Conservation (phyloP, 2,329 filamentous ascomycete species). For the Fusarium sterilihyphosum region DNA sequence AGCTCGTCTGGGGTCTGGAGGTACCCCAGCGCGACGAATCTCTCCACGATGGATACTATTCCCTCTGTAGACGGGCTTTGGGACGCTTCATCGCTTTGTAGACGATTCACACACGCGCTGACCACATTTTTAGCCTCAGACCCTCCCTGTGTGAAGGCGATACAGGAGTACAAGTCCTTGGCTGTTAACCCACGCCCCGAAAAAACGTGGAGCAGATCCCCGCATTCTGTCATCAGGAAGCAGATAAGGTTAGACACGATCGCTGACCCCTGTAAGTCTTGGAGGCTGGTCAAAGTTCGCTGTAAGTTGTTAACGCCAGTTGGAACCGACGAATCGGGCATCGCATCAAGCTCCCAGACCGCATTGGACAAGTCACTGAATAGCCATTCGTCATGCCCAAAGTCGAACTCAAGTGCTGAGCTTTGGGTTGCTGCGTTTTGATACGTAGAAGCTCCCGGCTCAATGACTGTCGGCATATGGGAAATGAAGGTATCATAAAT, state of each 20-base stretch:
- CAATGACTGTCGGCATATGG: fast-evolving
- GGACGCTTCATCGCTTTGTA: fast-evolving
- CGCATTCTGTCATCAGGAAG: background rate
- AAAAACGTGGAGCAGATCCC: background rate
- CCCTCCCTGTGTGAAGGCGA: background rate
- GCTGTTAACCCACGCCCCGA: background rate
- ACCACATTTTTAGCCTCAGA: background rate
- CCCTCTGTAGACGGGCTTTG: fast-evolving
- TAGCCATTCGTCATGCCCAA: fast-evolving
- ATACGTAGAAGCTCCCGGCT: fast-evolving
- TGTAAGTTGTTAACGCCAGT: fast-evolving
- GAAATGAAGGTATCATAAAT: fast-evolving
- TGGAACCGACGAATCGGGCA: fast-evolving
- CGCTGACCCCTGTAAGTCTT: background rate
- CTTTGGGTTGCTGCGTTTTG: fast-evolving
- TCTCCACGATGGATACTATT: background rate
- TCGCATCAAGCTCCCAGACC: fast-evolving
- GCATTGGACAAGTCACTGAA: fast-evolving
- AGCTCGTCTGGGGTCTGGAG: background rate
- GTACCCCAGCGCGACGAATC: background rate
- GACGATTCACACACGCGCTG: background rate
- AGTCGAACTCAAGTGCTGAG: fast-evolving
- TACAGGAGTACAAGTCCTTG: background rate
- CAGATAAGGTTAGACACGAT: background rate
- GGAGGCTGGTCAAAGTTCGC: fast-evolving